phyloP scores from a whole-genome alignment of 495 filamentous ascomycete genomes.

The Entonaema liquescens region DNA sequence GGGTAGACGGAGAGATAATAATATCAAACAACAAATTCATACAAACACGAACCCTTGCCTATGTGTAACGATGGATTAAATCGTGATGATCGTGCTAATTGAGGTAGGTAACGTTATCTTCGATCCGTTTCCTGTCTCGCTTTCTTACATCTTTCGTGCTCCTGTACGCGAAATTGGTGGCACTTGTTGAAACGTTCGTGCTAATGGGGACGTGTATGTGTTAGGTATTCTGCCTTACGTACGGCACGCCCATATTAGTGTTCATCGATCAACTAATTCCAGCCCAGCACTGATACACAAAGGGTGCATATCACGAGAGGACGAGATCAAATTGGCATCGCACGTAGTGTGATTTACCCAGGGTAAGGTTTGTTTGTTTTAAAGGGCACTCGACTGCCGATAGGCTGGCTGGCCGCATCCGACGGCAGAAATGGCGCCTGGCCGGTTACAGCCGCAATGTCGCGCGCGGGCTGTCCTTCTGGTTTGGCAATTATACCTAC shows the following conservation, averaged over 20 bases:
- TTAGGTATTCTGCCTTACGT: too few species aligned
- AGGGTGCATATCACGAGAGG: not conserved
- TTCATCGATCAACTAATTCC: not conserved
- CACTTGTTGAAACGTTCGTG: constrained; percentile 9
- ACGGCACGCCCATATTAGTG: too few species aligned
- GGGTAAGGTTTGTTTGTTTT: too few species aligned
- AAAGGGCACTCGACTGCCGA: constrained; percentile 29
- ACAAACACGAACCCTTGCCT: not conserved
- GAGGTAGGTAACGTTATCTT: not conserved
- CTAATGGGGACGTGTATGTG: not conserved
- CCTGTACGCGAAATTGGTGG: constrained; percentile 2
- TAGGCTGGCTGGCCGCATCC: constrained; percentile 19
- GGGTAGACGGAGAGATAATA: constrained; percentile 15
- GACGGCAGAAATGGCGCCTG: constrained; percentile 24
- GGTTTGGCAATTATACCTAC: too few species aligned
- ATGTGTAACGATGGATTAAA: not conserved
- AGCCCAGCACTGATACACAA: not conserved
- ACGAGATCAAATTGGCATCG: too few species aligned
- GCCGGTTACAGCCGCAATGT: constrained; percentile 28
- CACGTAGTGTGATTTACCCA: constrained; percentile 1
- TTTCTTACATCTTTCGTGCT: not conserved
- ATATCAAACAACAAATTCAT: constrained; percentile 23
- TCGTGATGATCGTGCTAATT: not conserved
- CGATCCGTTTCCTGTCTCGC: not conserved
- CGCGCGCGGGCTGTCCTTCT: not conserved